Evolutionary conservation across 2,329 filamentous ascomycete genomes (phyloP), one percentile per base, ranked within the genome.

Genomic region (Mycosphaerella sp.): DNA sequence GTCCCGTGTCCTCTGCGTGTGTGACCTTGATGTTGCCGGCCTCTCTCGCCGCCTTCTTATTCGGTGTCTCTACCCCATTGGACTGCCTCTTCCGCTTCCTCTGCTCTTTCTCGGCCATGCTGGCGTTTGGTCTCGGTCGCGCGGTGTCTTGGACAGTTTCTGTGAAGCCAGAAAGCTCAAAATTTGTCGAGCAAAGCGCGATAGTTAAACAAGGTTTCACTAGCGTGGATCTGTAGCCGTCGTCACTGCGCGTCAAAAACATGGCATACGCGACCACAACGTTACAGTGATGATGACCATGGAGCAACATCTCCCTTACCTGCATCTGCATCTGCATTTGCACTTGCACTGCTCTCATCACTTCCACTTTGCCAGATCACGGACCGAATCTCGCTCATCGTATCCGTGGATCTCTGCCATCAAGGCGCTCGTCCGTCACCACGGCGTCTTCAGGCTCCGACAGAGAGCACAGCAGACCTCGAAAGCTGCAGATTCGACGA

Each of bases 71-170:
- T 37, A 66, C 68, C 36, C 67, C 68, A 44, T 73, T 71, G 4
- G 71, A 71, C 44, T 66, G 65, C 51, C 75, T 69, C 67, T 79
- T 79, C 58, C 76, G 70, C 69, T 79, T 79, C 62, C 75, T 77
- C 44, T 75, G 72, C 25, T 62, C 59, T 41, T 62, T 60, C 14
- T 59, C 62, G 13, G 64, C 56, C 64, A 68, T 68, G 9, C 41
- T 32, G 12, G 32, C 30, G 7, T 21, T 10, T 7, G n/a, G 18
- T 28, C n/a, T 37, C 39, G 36, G n/a, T 5, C 6, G 30, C 18
- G 14, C 41, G 36, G 36, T 39, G 6, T n/a, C n/a, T n/a, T 17
- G 6, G 10, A 41, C 10, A 41, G 39, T 21, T 27, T 8, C 30
- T 34, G 21, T 6, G 21, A 25, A 25, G 21, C 21, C 21, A 25